These are phyloP conservation scores for Cutaneotrichosporon sp. DNA, from an alignment of 1,284 basidiomycete species.

Conservation along the genomic window DNA sequence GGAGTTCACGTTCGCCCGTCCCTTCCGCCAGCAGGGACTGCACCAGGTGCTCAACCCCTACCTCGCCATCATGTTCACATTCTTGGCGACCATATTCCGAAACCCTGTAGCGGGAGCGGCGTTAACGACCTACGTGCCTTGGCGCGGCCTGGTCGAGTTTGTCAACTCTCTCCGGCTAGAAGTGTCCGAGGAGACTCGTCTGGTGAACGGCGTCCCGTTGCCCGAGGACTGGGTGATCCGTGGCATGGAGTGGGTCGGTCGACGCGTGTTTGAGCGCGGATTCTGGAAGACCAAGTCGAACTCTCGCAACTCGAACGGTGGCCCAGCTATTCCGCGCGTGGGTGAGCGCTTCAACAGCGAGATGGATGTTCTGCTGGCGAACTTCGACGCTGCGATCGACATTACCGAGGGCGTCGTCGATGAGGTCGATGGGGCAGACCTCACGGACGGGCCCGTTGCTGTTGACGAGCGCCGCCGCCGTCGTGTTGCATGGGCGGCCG, in stretches of 20 bases:
- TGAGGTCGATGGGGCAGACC: conserved; percentile 58
- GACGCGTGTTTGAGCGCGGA: conserved; percentile 82
- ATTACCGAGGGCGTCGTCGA: conserved; percentile 76
- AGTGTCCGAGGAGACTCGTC: conserved; percentile 59
- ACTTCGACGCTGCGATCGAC: conserved; percentile 56
- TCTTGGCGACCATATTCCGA: conserved; percentile 73
- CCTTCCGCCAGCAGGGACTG: conserved; percentile 61
- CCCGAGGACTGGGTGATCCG: conserved; percentile 94
- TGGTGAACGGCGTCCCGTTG: conserved; percentile 62
- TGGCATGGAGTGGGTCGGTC: conserved; percentile 91
- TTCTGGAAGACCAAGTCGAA: conserved; percentile 68
- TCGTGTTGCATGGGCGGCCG: conserved; percentile 69
- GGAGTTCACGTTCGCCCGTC: conserved; percentile 66
- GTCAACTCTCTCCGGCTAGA: conserved; percentile 57
- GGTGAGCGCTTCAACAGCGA: conserved; percentile 59
- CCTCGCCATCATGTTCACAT: conserved; percentile 80
- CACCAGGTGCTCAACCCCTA: conserved; percentile 76
- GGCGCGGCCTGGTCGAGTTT: conserved; percentile 71
- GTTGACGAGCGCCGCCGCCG: conserved; percentile 63
- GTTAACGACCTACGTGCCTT: conserved; percentile 77
- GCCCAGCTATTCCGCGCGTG: conserved; percentile 56
- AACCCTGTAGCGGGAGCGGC: conserved; percentile 62
- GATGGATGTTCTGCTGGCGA: conserved; percentile 71
- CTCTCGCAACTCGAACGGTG: conserved; percentile 40
- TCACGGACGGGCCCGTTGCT: conserved; percentile 51